These are phyloP conservation scores for Heimioporus sp. DNA, from an alignment of 768 basidiomycete genomes.

Conservation along the genomic window DNA sequence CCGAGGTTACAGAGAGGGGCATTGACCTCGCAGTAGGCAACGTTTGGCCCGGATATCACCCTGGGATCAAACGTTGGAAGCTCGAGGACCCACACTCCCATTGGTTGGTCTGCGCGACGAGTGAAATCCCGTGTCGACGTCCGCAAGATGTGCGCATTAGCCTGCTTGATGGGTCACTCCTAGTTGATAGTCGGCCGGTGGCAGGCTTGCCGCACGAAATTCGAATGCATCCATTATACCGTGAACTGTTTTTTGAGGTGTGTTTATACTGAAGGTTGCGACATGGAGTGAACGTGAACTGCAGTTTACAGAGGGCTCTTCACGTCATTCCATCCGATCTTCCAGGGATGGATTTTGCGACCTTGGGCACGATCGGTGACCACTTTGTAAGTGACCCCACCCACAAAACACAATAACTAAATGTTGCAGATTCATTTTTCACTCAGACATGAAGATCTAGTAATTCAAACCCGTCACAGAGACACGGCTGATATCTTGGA, in stretches of 20 bases:
- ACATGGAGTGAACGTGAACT: neutral
- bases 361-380: neutral
- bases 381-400: conserved; percentile 6
- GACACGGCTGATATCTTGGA: conserved; percentile 3
- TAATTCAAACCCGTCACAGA: conserved; percentile 7
- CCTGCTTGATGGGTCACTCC: neutral
- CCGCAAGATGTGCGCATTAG: conserved; percentile 9
- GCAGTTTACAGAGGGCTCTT: neutral
- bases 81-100: neutral
- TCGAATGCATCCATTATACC: too few relatives aligned
- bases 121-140: conserved; percentile 12
- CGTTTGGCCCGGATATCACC: conserved; percentile 9
- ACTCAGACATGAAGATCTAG: neutral
- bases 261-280: too few relatives aligned
- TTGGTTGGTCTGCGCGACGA: conserved; percentile 10
- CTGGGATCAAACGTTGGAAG: conserved; percentile 6
- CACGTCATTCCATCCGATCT: conserved; percentile 7
- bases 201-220: too few relatives aligned
- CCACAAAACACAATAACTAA: neutral
- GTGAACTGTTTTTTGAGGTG: too few relatives aligned
- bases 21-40: conserved; percentile 11
- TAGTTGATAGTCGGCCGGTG: too few relatives aligned
- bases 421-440: conserved; percentile 13
- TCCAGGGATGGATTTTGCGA: conserved; percentile 15
- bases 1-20: neutral